These are phyloP conservation scores for Nitzschia inconspicua DNA, from an alignment of 108 stramenopile species.

Conservation along the genomic window DNA sequence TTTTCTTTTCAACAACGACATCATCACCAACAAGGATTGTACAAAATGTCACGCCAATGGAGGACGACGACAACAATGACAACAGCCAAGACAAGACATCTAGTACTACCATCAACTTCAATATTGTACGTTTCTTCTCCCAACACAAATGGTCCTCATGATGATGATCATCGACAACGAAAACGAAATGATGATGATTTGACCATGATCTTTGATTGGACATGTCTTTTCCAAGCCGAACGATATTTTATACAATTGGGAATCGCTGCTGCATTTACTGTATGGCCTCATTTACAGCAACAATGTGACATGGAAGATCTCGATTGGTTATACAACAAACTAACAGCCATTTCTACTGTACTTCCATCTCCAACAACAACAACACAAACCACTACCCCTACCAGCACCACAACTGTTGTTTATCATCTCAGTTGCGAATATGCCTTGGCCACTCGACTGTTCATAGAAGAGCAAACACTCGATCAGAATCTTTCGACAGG, in stretches of 20 bases:
- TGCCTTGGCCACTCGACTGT: slow-evolving; percentile 44
- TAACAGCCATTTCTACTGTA: slow-evolving; percentile 11
- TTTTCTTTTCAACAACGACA: too few species aligned
- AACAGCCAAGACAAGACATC: too few species aligned
- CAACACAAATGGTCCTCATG: too few species aligned
- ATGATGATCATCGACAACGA: too few species aligned
- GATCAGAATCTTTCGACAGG: slow-evolving; percentile 56
- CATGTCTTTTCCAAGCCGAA: not conserved
- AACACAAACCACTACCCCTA: not conserved
- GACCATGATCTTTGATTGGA: slow-evolving; percentile 7
- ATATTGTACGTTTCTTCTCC: too few species aligned
- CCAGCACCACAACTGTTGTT: not conserved
- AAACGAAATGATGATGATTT: too few species aligned
- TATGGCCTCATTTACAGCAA: slow-evolving; percentile 3
- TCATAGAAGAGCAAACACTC: slow-evolving; percentile 61
- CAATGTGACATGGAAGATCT: slow-evolving; percentile 7
- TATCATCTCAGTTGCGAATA: slow-evolving; percentile 17
- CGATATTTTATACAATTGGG: slow-evolving; percentile 2
- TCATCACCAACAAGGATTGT: too few species aligned
- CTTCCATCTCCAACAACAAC: not conserved
- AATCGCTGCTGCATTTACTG: not conserved
- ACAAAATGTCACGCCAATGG: too few species aligned
- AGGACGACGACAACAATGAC: too few species aligned
- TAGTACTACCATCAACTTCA: too few species aligned
- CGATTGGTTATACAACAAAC: slow-evolving; percentile 18